Evolutionary conservation across 2,329 filamentous ascomycete species (phyloP), one percentile per base, ranked within the genome.

Genomic region (Elsinoe necatrix): DNA sequence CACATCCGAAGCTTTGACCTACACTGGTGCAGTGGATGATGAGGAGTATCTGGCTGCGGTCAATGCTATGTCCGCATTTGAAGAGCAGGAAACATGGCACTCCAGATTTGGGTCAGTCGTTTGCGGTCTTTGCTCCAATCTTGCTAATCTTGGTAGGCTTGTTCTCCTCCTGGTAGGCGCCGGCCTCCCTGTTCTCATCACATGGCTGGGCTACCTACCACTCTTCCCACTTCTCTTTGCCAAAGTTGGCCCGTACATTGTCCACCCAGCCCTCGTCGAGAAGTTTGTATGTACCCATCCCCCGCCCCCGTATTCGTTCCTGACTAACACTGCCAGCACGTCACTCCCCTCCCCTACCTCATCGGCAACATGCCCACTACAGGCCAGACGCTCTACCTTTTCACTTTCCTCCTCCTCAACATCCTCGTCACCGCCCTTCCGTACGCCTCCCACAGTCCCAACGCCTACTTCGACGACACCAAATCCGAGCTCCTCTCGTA

Each of bases 401-500:
- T 60, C n/a, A 59, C 64, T 27, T 63, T 67, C 34, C 52, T 67
- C 27, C 51, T 63, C 27, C 59, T 69, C 54, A 70, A 69, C 51
- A 56, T 69, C 43, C 54, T 69, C 21, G 59, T 69, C n/a, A 65
- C 61, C 41, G 59, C 61, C 1, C 60, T 66, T 7, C 58, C 55
- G 3, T 68, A 64, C 55, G 31, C 61, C 8, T 60, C 54, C 16
- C 47, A 58, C 9, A 58, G 60, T 18, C 67, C 66, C 1, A 67
- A 66, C 47, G 60, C 62, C 9, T 66, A 61, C 65, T 69, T 63
- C 42, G 27, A 29, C 7, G 48, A 59, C 42, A 31, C 27, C 1
- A 51, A 50, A n/a, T 35, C 39, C 35, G 64, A 73, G 58, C 62
- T 75, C 1, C 63, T 66, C 12, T 62, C 64, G 1, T 69, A 71